Evolutionary conservation across 2,329 filamentous ascomycete genomes (phyloP).

Genomic region (Arthroderma sp.): DNA sequence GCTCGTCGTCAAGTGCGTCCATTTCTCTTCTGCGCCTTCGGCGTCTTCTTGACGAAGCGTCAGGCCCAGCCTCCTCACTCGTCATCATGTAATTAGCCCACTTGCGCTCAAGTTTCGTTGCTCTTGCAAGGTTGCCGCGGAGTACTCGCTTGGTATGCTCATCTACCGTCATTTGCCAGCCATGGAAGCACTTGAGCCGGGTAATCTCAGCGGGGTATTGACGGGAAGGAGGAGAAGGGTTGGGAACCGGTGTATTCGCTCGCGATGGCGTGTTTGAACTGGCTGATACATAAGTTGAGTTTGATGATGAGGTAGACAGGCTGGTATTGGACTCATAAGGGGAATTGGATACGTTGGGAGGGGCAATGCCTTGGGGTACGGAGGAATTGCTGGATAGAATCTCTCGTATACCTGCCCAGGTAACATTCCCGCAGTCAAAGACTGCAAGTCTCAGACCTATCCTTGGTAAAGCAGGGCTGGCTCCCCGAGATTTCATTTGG

Average conservation of each 20-base stretch:
- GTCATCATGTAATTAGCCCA: conserved; percentile 94
- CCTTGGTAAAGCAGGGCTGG: conserved; percentile 36
- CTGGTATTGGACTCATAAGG: conserved; percentile 19
- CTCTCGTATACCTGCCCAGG: conserved; percentile 82
- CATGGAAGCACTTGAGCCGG: conserved; percentile 82
- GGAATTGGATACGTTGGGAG: conserved; percentile 18
- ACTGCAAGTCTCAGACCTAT: conserved; percentile 64
- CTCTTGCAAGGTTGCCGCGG: conserved; percentile 59
- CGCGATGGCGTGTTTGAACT: conserved; percentile 1
- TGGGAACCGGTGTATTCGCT: background rate
- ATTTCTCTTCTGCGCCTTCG: conserved; percentile 69
- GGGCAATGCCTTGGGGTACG: conserved; percentile 40
- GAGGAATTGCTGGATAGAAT: conserved; percentile 76
- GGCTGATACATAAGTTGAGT: background rate
- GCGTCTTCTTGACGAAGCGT: conserved; percentile 48
- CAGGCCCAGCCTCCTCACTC: conserved; percentile 64
- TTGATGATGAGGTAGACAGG: background rate
- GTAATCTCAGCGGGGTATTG: conserved; percentile 69
- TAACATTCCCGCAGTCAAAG: conserved; percentile 85
- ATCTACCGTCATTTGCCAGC: conserved; percentile 87
- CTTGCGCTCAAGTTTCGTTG: conserved; percentile 68
- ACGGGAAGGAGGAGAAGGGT: conserved; percentile 12
- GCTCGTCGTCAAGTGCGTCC: conserved; percentile 60
- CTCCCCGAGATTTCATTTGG: conserved; percentile 57
- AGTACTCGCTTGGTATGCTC: conserved; percentile 83